These are phyloP conservation scores for Colletotrichum eleusines DNA, from an alignment of 2,329 filamentous ascomycete species.

Conservation along the genomic window DNA sequence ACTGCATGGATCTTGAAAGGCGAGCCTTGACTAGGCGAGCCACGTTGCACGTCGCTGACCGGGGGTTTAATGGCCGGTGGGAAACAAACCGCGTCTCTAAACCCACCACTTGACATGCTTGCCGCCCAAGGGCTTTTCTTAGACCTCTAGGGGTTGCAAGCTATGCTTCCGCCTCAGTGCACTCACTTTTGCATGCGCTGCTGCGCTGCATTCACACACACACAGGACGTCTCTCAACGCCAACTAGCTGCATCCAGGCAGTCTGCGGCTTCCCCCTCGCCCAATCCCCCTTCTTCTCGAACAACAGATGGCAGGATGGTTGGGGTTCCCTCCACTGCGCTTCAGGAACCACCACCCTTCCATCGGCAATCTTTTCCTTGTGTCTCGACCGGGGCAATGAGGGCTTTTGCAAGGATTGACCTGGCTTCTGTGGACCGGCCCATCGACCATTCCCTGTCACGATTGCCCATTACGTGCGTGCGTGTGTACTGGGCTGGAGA, in stretches of 20 bases:
- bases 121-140: conserved; percentile 8
- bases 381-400: conserved; percentile 22
- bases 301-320: conserved; percentile 32
- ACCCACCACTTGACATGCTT: conserved; percentile 18
- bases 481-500: conserved; percentile 26
- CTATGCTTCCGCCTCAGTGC: not conserved
- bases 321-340: conserved; percentile 22
- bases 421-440: conserved; percentile 34
- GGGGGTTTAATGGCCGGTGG: conserved; percentile 37
- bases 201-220: not conserved
- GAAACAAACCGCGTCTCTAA: conserved; percentile 31
- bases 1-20: conserved; percentile 41
- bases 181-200: not conserved
- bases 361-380: conserved; percentile 37
- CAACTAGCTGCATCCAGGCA: conserved; percentile 17
- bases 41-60: conserved; percentile 44
- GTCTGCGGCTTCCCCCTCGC: conserved; percentile 25
- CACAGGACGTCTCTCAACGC: conserved; percentile 8
- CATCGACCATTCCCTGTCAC: conserved; percentile 30
- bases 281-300: conserved; percentile 26
- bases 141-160: conserved; percentile 2
- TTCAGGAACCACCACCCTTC: conserved; percentile 38
- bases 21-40: conserved; percentile 43
- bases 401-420: conserved; percentile 27
- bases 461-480: conserved; percentile 23